These are phyloP conservation scores for Gossypium australe DNA, from an alignment of 345 rosid genomes.

Conservation along the genomic window DNA sequence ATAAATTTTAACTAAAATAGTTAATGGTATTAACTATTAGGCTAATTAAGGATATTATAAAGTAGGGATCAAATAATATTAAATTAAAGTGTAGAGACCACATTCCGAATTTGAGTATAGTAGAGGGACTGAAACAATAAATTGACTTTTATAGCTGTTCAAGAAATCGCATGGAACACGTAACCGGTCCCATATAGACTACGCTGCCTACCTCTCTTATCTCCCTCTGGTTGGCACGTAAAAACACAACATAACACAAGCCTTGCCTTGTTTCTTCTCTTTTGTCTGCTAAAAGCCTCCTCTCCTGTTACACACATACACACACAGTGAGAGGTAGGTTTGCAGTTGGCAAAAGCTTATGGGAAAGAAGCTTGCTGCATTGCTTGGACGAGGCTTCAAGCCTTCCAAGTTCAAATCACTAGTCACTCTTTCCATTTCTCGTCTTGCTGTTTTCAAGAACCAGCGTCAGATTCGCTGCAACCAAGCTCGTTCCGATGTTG, in stretches of 20 bases:
- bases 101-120: too few relatives aligned
- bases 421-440: conserved; percentile 52
- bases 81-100: neutral
- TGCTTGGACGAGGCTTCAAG: conserved; percentile 64
- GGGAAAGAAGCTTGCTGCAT: conserved; percentile 80
- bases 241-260: conserved; percentile 12
- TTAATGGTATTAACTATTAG: too few relatives aligned
- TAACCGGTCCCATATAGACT: neutral
- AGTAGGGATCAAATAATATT: too few relatives aligned
- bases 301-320: neutral
- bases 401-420: conserved; percentile 58
- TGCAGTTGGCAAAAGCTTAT: conserved; percentile 21
- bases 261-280: conserved; percentile 15
- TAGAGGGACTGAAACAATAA: neutral
- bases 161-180: neutral
- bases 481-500: conserved; percentile 66
- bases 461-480: conserved; percentile 49
- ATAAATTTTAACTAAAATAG: neutral
- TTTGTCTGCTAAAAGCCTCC: neutral
- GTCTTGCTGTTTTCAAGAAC: conserved; percentile 65
- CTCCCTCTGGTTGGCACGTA: conserved; percentile 21
- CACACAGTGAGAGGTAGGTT: neutral
- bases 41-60: neutral
- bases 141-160: neutral
- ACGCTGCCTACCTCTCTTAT: neutral